Evolutionary conservation across 2,329 filamentous ascomycete genomes (phyloP).

Genomic region (Fusarium sp.): DNA sequence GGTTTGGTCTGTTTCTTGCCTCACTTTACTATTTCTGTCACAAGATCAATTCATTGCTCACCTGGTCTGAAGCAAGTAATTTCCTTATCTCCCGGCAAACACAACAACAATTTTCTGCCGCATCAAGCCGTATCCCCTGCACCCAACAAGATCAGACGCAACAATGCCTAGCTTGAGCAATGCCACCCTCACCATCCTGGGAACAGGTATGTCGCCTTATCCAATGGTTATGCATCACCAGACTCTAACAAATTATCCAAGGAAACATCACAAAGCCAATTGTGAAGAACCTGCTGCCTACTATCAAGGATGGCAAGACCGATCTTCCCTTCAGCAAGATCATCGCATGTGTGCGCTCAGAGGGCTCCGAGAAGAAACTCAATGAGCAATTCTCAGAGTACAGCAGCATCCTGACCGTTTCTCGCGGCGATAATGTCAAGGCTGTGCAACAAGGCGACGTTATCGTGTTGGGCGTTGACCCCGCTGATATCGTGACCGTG

Average conservation of each 20-base stretch:
- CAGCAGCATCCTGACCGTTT: conserved; percentile 36
- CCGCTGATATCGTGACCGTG: conserved; percentile 58
- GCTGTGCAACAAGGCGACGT: conserved; percentile 57
- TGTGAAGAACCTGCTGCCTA: conserved; percentile 45
- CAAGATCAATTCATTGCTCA: neutral
- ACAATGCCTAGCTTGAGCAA: conserved; percentile 37
- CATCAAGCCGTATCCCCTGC: conserved; percentile 2
- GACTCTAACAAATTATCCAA: conserved; percentile 3
- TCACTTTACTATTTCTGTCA: conserved; percentile 8
- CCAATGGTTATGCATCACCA: neutral
- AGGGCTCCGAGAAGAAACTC: conserved; percentile 44
- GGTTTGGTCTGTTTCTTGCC: conserved; percentile 25
- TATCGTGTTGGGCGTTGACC: conserved; percentile 64
- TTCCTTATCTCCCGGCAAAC: conserved; percentile 5
- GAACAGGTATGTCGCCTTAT: conserved; percentile 32
- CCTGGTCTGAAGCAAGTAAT: neutral
- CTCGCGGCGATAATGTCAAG: conserved; percentile 53
- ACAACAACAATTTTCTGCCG: neutral
- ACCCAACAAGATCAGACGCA: neutral
- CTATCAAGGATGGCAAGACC: conserved; percentile 10
- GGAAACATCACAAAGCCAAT: conserved; percentile 54
- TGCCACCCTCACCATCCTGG: conserved; percentile 47
- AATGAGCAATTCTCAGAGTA: conserved; percentile 39
- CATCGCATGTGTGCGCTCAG: conserved; percentile 52
- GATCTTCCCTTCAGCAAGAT: conserved; percentile 46